phyloP scores from a whole-genome alignment of 1,139 yeast species.

The Yarrowia galli region DNA sequence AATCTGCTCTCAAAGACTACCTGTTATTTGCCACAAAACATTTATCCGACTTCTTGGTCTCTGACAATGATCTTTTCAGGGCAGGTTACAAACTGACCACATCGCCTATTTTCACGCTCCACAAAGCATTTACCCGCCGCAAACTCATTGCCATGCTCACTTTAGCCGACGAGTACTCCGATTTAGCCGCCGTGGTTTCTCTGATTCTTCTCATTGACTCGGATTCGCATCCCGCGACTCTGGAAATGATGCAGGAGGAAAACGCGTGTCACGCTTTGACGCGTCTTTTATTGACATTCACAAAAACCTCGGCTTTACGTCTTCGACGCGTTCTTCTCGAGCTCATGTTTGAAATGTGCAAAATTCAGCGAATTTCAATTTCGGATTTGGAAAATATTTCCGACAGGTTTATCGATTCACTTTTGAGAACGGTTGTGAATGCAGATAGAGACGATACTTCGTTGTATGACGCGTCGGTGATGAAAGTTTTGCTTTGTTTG shows the following conservation, averaged over 20 bases:
- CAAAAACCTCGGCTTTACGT: constrained; percentile 42
- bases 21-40: constrained; percentile 21
- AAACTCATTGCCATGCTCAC: constrained; percentile 29
- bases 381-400: constrained; percentile 59
- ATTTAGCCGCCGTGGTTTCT: constrained; percentile 13
- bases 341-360: constrained; percentile 61
- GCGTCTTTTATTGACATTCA: constrained; percentile 41
- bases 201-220: constrained; percentile 30
- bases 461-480: constrained; percentile 71
- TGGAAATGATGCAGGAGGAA: constrained; percentile 38
- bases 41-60: constrained; percentile 4
- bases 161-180: constrained; percentile 14
- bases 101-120: constrained; percentile 4
- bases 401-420: constrained; percentile 60
- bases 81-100: constrained; percentile 32
- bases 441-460: constrained; percentile 63
- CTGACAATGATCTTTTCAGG: constrained; percentile 15
- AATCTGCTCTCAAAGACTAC: constrained; percentile 17
- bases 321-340: constrained; percentile 57
- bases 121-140: constrained; percentile 16
- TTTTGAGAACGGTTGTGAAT: constrained; percentile 60
- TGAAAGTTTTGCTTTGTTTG: constrained; percentile 73
- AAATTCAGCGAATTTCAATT: constrained; percentile 56
- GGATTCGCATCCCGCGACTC: constrained; percentile 3
- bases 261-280: constrained; percentile 32